Evolutionary conservation across 78 protist genomes (phyloP), one percentile per base, ranked within the genome.

Genomic region (Pelomyxa schiedti): DNA sequence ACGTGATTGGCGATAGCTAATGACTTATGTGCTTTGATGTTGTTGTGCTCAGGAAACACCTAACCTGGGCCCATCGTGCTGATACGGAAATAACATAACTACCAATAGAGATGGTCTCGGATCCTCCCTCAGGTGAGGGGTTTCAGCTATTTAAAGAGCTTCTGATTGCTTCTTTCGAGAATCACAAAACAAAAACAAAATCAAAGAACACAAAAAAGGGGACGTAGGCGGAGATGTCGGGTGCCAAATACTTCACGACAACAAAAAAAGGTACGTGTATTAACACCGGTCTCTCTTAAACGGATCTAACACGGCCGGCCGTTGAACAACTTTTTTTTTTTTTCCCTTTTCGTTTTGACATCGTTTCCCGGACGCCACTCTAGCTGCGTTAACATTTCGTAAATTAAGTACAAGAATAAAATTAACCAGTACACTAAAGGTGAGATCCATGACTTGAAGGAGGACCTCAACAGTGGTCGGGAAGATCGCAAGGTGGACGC

Each of bases 401-500:
- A 47, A 47, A 47, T 16, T 47, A 16, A 16, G 32, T 16, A 47
- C 16, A 16, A 47, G 58, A 47, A 47, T 47, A 47, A 47, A 16
- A 47, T 24, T 16, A 16, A 16, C 16, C 58, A 47, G 16, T 16
- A 16, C 58, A 47, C 58, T 16, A 74, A n/a, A 84, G 88, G 89
- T 66, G 89, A 85, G 64, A 74, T 85, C 53, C 81, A 72, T 43
- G 86, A 85, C 72, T 78, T 85, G 41, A 72, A 85, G 39, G 84
- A 78, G 79, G 89, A 85, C 39, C 73, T 85, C 70, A 70, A 72
- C 69, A 75, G 81, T 37, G 86, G 71, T 42, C 71, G 82, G 47
- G 89, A 68, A 39, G 88, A 70, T 8, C 80, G 69, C 76, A 84
- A 81, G 79, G 78, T 77, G 58, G 95, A 95, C 1, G 99, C 99